Percentiles rank a stretch among this genome's conserved stretches.
Conservation (phyloP, 1,284 basidiomycete species). For the Pseudozyma tsukubaensis region DNA sequence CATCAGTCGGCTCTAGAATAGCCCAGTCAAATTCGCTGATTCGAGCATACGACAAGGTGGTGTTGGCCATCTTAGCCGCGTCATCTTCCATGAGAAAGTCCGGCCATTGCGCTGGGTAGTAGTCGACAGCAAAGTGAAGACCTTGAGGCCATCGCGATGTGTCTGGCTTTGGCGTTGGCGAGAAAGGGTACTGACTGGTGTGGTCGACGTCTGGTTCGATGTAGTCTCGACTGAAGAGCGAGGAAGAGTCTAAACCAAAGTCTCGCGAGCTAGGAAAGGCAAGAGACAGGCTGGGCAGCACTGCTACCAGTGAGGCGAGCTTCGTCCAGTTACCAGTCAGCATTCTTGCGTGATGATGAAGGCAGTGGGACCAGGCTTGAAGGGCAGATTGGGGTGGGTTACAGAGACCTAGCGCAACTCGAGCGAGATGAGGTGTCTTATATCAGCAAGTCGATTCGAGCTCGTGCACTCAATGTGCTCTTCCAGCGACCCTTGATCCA, state of each 20-base stretch:
- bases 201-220: conserved; percentile 76
- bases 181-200: conserved; percentile 15
- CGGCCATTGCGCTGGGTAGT: conserved; percentile 55
- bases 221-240: conserved; percentile 95
- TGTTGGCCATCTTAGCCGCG: conserved; percentile 44
- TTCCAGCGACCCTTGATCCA: too few species aligned
- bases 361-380: too few species aligned
- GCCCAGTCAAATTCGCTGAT: conserved; percentile 58
- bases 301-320: conserved; percentile 24
- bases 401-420: too few species aligned
- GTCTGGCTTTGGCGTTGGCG: conserved; percentile 11
- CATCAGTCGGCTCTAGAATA: conserved; percentile 48
- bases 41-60: conserved; percentile 41
- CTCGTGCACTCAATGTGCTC: too few species aligned
- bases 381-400: too few species aligned
- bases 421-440: too few species aligned
- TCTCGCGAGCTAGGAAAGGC: conserved; percentile 30
- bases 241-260: conserved; percentile 81
- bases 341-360: conserved; percentile 14
- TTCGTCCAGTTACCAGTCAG: conserved; percentile 24
- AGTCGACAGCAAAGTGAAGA: conserved; percentile 53
- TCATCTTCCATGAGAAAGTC: conserved; percentile 43
- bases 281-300: conserved; percentile 14
- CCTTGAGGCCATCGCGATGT: conserved; percentile 32
- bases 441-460: too few species aligned